Evolutionary conservation across 306 rosid species (phyloP).

Genomic region (Lathyrus tuberosus): DNA sequence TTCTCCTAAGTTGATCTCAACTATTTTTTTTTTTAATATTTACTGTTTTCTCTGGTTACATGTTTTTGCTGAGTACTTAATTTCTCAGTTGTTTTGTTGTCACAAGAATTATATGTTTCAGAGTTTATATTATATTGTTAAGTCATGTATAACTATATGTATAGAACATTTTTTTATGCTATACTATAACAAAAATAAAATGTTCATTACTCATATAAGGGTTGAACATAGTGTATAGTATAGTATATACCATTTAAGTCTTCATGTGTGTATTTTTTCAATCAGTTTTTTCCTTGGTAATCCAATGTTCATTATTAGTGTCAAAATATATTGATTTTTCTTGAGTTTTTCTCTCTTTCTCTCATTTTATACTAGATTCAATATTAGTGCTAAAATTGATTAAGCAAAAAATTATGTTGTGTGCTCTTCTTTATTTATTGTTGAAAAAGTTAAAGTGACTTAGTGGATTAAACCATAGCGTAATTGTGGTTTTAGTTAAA

Average conservation of each 20-base stretch:
- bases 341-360: background rate
- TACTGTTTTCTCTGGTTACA: slow-evolving; percentile 38
- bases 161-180: background rate
- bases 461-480: background rate
- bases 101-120: slow-evolving; percentile 35
- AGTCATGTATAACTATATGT: slow-evolving; percentile 30
- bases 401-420: too few relatives aligned
- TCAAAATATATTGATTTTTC: background rate
- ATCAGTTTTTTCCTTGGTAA: slow-evolving; percentile 1
- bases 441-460: too few relatives aligned
- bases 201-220: slow-evolving; percentile 21
- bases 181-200: background rate
- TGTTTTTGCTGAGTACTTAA: slow-evolving; percentile 50
- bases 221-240: slow-evolving; percentile 27
- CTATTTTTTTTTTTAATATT: too few relatives aligned
- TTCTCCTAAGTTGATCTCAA: background rate
- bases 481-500: background rate
- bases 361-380: background rate
- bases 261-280: background rate
- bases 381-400: background rate
- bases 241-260: background rate
- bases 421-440: too few relatives aligned
- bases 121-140: slow-evolving; percentile 37
- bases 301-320: slow-evolving; percentile 5
- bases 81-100: slow-evolving; percentile 48